A percentile compares a stretch with the other conserved stretches of the same genome.
phyloP scores from a whole-genome alignment of 208 protist genomes.

The Naegleria lovaniensis region DNA sequence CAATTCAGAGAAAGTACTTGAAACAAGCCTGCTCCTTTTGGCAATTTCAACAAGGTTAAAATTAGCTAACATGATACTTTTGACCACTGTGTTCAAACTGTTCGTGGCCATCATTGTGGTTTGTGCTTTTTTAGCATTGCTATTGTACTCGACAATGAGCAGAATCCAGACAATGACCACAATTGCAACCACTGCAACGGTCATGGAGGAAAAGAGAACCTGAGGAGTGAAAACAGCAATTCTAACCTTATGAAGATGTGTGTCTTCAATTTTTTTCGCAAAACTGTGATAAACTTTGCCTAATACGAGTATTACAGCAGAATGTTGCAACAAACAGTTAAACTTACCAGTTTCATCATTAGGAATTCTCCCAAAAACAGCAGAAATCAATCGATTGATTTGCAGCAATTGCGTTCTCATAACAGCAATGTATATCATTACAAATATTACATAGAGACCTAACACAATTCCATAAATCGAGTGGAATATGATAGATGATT shows the following conservation, averaged over 20 bases:
- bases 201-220: neutral
- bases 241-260: neutral
- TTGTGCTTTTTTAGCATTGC: neutral
- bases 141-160: neutral
- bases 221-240: neutral
- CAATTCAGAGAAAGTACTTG: neutral
- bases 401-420: neutral
- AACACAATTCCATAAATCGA: neutral
- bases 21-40: neutral
- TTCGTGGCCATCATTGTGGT: neutral
- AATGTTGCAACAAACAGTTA: too few species aligned
- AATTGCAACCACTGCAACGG: neutral
- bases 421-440: neutral
- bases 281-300: neutral
- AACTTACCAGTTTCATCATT: neutral
- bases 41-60: neutral
- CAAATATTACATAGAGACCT: neutral
- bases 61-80: neutral
- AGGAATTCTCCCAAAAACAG: neutral
- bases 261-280: neutral
- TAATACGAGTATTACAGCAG: too few species aligned
- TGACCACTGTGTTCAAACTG: neutral
- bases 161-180: neutral
- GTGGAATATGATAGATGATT: neutral
- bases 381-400: neutral